A percentile compares a stretch with the other conserved stretches of the same genome.
These are phyloP conservation scores for Seminavis robusta DNA, from an alignment of 108 stramenopile genomes.

Conservation along the genomic window DNA sequence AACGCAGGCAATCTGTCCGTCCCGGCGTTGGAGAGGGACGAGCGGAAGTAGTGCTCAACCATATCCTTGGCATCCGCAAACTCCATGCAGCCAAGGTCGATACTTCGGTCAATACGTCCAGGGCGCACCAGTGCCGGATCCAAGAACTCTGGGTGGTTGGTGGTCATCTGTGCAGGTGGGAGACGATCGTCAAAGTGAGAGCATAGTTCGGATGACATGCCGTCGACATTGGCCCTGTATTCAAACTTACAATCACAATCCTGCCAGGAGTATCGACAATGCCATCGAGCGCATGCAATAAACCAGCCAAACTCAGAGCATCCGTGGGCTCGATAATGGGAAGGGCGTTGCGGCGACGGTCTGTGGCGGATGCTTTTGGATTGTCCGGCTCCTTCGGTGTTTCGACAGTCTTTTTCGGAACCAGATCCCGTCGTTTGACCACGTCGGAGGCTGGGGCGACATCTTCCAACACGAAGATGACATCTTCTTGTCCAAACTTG, in stretches of 20 bases:
- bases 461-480: conserved; percentile 86
- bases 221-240: no score
- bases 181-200: no score
- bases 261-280: conserved; percentile 64
- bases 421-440: conserved; percentile 56
- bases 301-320: no score
- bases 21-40: no score
- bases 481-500: conserved; percentile 52
- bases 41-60: conserved; percentile 60
- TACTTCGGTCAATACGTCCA: conserved; percentile 62
- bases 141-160: conserved; percentile 62
- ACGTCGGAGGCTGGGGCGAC: conserved; percentile 72
- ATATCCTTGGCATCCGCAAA: conserved; percentile 24
- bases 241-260: no score
- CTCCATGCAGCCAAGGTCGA: conserved; percentile 43
- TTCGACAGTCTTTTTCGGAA: no score
- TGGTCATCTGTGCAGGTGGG: no score
- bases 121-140: conserved; percentile 71
- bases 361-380: no score
- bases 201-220: no score
- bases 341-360: neutral
- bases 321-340: no score
- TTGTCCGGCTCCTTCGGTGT: no score
- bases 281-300: conserved; percentile 71
- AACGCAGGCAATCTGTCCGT: no score